Evolutionary conservation across 2,329 filamentous ascomycete species (phyloP), one percentile per base, ranked within the genome.

Genomic region (Aureobasidium lini): DNA sequence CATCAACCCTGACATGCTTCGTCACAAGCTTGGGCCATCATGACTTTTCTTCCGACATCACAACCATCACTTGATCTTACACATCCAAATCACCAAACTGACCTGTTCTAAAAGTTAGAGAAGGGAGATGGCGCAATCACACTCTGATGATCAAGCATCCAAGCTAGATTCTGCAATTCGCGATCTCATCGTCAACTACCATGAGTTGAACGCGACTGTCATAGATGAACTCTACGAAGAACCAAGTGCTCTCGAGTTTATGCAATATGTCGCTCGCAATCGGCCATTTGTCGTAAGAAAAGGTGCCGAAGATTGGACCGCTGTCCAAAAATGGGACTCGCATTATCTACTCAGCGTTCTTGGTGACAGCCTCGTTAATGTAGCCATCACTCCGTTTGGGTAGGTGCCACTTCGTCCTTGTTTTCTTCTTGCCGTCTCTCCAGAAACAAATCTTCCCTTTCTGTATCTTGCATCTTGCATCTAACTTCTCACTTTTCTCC

Each of bases 221-320:
- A 77, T 91, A 60, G 81, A 87, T 47, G 83, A 85, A 65, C 77
- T 91, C 2, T 44, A 76, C 13, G 76, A 81, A 43, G 82, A 86
- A 50, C 89, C 89, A 4, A 88, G 85, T 31, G 82, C 89, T 0
- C 79, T 94, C 6, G 86, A 92, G 68, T 93, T 93, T 69, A 87
- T 91, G 84, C 83, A 87, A 66, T 87, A 84, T 71, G 88, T 92
- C 18, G 80, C 86, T 15, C 79, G 77, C 37, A 94, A 93, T 69
- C 81, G 84, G 1, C 89, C 89, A 0, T 92, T 93, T 65, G 81
- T 93, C 2, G 76, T 92, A 31, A 80, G 86, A 39, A 75, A 79
- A 8, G 87, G 79, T 3, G 87, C 87, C 1, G 68, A 68, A 0
- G 71, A 78, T 37, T 93, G 88, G 87, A 74, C 76, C 40, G 87